Percentiles rank a stretch among this genome's conserved stretches.
phyloP scores from a whole-genome alignment of 257 asterid species.

The Solanum tarijense region DNA sequence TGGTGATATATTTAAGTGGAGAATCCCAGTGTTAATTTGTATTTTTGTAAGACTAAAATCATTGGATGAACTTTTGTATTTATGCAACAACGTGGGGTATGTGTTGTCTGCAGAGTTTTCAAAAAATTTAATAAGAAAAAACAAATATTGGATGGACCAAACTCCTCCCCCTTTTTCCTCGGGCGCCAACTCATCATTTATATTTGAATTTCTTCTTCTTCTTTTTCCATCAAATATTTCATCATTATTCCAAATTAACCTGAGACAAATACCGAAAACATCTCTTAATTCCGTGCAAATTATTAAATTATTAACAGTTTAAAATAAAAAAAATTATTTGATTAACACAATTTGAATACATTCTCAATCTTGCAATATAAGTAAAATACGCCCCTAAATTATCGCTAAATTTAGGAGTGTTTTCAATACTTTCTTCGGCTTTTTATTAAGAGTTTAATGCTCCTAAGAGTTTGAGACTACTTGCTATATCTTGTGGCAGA shows the following conservation, averaged over 20 bases:
- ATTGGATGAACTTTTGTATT: neutral
- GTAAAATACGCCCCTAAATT: no score
- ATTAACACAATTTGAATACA: no score
- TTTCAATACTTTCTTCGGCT: no score
- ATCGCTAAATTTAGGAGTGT: no score
- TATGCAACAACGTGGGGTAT: slow-evolving; percentile 17
- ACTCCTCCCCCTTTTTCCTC: neutral
- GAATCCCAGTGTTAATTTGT: slow-evolving; percentile 24
- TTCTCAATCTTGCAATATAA: no score
- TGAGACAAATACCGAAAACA: neutral
- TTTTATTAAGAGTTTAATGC: no score
- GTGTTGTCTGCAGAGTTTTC: neutral
- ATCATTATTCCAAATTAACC: neutral
- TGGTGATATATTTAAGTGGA: neutral
- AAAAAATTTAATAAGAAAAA: neutral
- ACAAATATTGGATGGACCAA: neutral
- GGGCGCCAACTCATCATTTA: neutral
- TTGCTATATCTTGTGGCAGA: no score
- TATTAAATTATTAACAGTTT: no score
- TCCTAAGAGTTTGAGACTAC: no score
- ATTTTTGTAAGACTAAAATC: neutral
- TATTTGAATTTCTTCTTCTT: neutral
- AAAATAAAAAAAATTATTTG: no score
- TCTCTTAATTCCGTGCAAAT: no score
- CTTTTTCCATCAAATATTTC: neutral